These are phyloP conservation scores for Trichoderma orchidacearum DNA, from an alignment of 495 filamentous ascomycete species.

Conservation along the genomic window DNA sequence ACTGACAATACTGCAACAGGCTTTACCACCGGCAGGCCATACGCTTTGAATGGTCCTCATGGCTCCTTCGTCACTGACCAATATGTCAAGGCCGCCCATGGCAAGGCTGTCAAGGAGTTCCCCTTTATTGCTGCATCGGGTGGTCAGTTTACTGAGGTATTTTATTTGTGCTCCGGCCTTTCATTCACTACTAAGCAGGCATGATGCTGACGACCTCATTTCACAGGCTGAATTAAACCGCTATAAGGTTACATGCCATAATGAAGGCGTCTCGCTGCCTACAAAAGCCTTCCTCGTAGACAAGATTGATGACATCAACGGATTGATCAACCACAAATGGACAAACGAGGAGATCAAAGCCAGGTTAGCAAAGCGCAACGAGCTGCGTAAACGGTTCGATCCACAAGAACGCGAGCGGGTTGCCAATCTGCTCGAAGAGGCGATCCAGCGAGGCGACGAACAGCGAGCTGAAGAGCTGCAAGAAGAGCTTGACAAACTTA, in stretches of 20 bases:
- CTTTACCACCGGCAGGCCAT: conserved; percentile 64
- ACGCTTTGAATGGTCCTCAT: conserved; percentile 56
- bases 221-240: conserved; percentile 65
- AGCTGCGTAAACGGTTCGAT: conserved; percentile 43
- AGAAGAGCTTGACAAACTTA: conserved; percentile 48
- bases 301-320: conserved; percentile 74
- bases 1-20: conserved; percentile 38
- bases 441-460: conserved; percentile 47
- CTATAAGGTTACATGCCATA: conserved; percentile 61
- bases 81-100: conserved; percentile 60
- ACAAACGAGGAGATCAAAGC: conserved; percentile 65
- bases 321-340: conserved; percentile 62
- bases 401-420: conserved; percentile 50
- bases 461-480: conserved; percentile 45
- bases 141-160: conserved; percentile 57
- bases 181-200: neutral
- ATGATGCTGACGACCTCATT: neutral
- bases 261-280: conserved; percentile 58
- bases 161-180: neutral
- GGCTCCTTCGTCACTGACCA: conserved; percentile 66
- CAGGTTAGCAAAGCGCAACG: conserved; percentile 58
- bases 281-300: conserved; percentile 45
- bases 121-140: conserved; percentile 79
- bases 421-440: conserved; percentile 46
- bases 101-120: conserved; percentile 62